Base-by-base conservation (phyloP, 306 rosid species). In the Hippophae rhamnoides region DNA sequence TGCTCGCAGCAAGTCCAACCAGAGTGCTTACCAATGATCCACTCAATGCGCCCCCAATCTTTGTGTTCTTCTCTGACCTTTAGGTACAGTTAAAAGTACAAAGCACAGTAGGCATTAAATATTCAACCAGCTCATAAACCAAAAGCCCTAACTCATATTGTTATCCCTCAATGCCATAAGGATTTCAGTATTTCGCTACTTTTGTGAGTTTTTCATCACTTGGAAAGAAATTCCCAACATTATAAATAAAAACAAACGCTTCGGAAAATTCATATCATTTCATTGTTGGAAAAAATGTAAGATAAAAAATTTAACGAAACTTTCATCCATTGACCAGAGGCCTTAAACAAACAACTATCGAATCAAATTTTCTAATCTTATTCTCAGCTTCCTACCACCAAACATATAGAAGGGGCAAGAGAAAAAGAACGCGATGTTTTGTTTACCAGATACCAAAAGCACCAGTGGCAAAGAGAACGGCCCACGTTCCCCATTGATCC, bases 401-500 rank as follows among this genome's bases (percentile, higher is more conserved):
- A 51, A 54, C 43, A 27, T 8, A 7, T 10, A 40, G 49, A 50
- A 13, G 13, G 23, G 23, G 23, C 23, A 18, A 10, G 9, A 45
- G 57, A 13, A 41, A 56, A 47, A 9, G 68, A 11, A 44, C 0
- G 54, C 38, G 56, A n/a, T 25, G n/a, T 46, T 43, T 31, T 41
- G 11, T 25, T 69, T 62, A 80, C 89, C 96, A 87, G 69, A 87
- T 55, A 60, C 94, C 94, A 13, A 87, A 78, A 26, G 93, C 89
- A 6, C 82, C 89, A 0, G 73, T 43, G 45, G 89, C 79, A 53
- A 84, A 82, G 66, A 84, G 80, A 54, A 73, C 79, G 26, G 87
- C 72, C 93, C 87, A 87, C 70, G 61, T 84, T 57, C 89, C 89
- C 93, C 87, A 87, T 46, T 80, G 74, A 41, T 87, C 95, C 12